Conservation (phyloP, 2,329 filamentous ascomycete genomes). For the Aspergillus quadricinctus region DNA sequence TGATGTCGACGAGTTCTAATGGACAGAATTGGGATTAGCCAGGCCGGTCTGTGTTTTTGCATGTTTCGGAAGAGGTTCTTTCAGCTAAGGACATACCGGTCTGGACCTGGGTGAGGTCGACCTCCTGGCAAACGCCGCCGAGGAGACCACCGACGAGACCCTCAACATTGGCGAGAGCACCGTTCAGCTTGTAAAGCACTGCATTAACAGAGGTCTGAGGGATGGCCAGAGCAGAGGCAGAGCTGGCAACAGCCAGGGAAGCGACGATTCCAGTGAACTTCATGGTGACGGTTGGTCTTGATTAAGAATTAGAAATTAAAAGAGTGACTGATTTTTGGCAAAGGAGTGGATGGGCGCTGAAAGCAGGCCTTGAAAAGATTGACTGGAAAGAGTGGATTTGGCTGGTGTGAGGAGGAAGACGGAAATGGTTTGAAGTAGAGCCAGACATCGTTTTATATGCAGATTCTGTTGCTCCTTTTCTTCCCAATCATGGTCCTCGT, state of each 20-base stretch:
- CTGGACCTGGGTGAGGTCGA: conserved; percentile 9
- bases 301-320: conserved; percentile 12
- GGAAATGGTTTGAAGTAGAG: background rate
- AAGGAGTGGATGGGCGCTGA: conserved; percentile 10
- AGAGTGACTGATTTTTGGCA: conserved; percentile 17
- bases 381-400: conserved; percentile 19
- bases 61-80: background rate
- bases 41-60: background rate
- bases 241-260: conserved; percentile 28
- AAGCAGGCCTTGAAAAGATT: conserved; percentile 11
- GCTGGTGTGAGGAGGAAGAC: conserved; percentile 15
- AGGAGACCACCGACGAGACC: conserved; percentile 10
- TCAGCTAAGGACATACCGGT: conserved; percentile 1
- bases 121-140: background rate
- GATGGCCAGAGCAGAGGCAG: conserved; percentile 26
- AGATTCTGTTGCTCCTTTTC: background rate
- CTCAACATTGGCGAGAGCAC: conserved; percentile 16
- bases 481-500: background rate
- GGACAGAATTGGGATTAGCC: background rate
- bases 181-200: too few species aligned
- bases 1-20: conserved; percentile 10
- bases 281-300: conserved; percentile 23
- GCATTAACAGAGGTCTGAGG: conserved; percentile 14
- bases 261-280: conserved; percentile 34
- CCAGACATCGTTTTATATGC: conserved; percentile 21